A percentile compares a stretch with the other conserved stretches of the same genome.
phyloP scores from a whole-genome alignment of 225 moss, liverwort and hornwort species.

The Takakia lepidozioides region DNA sequence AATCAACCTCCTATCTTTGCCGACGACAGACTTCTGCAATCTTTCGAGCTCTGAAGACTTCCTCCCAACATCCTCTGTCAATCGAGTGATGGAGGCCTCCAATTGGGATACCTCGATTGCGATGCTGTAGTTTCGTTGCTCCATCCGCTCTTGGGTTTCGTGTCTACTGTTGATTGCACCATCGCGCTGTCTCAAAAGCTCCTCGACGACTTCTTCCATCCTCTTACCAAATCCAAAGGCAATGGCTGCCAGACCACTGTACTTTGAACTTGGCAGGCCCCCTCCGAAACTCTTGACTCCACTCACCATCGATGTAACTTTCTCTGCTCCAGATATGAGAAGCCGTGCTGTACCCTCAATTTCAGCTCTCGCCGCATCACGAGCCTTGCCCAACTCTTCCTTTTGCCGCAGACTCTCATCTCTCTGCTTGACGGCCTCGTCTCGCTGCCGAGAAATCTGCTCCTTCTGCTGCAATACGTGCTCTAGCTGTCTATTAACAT shows the following conservation, averaged over 20 bases:
- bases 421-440: constrained; percentile 52
- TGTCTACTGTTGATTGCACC: constrained; percentile 51
- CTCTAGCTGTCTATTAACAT: constrained; percentile 39
- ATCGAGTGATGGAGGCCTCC: constrained; percentile 67
- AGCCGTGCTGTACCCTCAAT: constrained; percentile 77
- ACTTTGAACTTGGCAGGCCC: constrained; percentile 64
- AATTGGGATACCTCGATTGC: constrained; percentile 96
- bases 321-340: constrained; percentile 75
- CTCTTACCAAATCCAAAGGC: constrained; percentile 92
- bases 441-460: constrained; percentile 42
- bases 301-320: constrained; percentile 53
- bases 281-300: constrained; percentile 76
- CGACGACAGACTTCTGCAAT: constrained; percentile 62
- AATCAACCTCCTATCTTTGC: constrained; percentile 58
- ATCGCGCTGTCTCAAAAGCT: constrained; percentile 71
- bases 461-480: constrained; percentile 40
- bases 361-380: constrained; percentile 59
- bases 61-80: constrained; percentile 57
- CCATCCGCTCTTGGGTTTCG: constrained; percentile 73
- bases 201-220: constrained; percentile 90
- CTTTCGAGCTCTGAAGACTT: constrained; percentile 47
- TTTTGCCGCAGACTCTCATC: constrained; percentile 51
- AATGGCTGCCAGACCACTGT: constrained; percentile 84
- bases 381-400: constrained; percentile 46
- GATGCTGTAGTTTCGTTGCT: constrained; percentile 78